These are phyloP conservation scores for Globisporangium heterothallicum DNA, from an alignment of 352 stramenopile species.

Conservation along the genomic window DNA sequence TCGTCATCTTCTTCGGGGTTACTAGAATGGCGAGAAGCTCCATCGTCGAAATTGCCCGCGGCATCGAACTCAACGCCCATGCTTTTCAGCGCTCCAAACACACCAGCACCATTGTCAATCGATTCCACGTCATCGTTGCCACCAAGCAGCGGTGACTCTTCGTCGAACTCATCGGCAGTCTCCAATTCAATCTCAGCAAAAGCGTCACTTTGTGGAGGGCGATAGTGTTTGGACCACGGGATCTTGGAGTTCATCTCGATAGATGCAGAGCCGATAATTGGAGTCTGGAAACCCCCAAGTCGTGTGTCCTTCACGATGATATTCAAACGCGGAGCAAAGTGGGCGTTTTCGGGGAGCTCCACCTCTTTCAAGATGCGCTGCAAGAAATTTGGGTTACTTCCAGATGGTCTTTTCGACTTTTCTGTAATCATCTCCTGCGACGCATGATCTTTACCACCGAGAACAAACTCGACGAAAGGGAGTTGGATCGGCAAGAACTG, in stretches of 20 bases:
- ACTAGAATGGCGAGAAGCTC: constrained; percentile 47
- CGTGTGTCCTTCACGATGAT: constrained; percentile 88
- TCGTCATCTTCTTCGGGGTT: constrained; percentile 52
- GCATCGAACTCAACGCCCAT: constrained; percentile 80
- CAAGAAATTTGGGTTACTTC: constrained; percentile 86
- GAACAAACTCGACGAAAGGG: constrained; percentile 85
- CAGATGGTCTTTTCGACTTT: constrained; percentile 73
- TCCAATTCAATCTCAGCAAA: constrained; percentile 71
- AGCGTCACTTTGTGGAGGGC: constrained; percentile 52
- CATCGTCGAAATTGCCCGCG: constrained; percentile 51
- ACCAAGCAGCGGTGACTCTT: constrained; percentile 49
- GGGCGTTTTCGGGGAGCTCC: constrained; percentile 79
- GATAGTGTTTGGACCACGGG: constrained; percentile 76
- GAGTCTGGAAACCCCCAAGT: constrained; percentile 80
- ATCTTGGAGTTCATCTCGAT: constrained; percentile 85
- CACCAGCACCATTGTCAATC: constrained; percentile 72
- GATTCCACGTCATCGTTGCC: constrained; percentile 28
- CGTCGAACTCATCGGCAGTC: constrained; percentile 42
- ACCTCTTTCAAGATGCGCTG: constrained; percentile 87
- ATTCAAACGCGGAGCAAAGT: constrained; percentile 86
- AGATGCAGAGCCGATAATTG: constrained; percentile 78
- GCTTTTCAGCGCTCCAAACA: constrained; percentile 82
- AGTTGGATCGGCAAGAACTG: constrained; percentile 87
- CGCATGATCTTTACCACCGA: constrained; percentile 76
- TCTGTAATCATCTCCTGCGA: constrained; percentile 85